Evolutionary conservation across 768 basidiomycete species (phyloP), one percentile per base, ranked within the genome.

Genomic region (Hypsizygus marmoreus): DNA sequence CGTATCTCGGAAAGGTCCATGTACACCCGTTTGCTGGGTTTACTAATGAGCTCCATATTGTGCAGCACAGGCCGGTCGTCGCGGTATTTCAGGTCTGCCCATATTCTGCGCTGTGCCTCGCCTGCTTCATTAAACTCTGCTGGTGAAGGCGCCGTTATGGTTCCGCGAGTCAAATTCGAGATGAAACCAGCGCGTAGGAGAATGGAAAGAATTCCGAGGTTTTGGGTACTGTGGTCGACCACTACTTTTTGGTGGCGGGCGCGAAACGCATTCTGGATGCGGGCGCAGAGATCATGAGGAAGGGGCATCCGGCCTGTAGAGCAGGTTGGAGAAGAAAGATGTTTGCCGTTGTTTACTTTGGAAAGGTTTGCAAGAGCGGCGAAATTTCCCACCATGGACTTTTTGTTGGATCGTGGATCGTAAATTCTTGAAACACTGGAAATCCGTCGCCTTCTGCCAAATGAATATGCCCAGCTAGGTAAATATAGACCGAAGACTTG

Each of bases 61-160:
- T 70, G 73, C 50, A 99, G 73, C 16, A 97, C 91, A 4, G 94
- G 91, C 23, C 80, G 74, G 64, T 97, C 91, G 55, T 91, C 84
- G 39, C 95, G 81, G 71, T 95, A 95, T 70, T 99, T 99, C 54
- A 97, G 82, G 40, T 86, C 82, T 2, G 91, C 91, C 93, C 95
- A 97, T 67, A 98, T 89, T 28, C 93, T 82, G 24, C 78, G 77
- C 45, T 92, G 77, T 1, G 83, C 76, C 23, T 86, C 81, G 50
- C 75, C 70, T 9, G 76, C 84, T 2, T 59, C 51, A 45, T 71
- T 57, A 63, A 94, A 97, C 10, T 72, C 73, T 4, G 59, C 51
- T 0, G 94, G 93, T 13, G 78, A 78, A 2, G 93, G 82, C 0
- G 72, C 69, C 6, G 74, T 67, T 47, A 80, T 66, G 24, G 89